Base-by-base conservation (phyloP, 495 filamentous ascomycete genomes). In the Staphylotrichum longicolle region DNA sequence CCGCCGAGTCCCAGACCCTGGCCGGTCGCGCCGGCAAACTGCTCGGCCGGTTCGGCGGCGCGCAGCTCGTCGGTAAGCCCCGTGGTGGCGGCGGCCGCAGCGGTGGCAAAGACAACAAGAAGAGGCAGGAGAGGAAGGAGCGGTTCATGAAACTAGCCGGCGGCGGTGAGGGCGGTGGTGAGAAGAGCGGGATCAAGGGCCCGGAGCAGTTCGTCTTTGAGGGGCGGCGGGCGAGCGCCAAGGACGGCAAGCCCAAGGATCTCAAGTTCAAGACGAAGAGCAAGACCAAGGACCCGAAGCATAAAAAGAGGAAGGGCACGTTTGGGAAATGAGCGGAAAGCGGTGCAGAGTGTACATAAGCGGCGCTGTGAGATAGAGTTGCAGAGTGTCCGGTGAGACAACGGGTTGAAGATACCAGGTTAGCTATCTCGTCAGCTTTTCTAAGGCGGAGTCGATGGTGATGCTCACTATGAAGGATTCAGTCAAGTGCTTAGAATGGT, bases 131-230 rank as follows among this genome's bases (percentile, higher is more conserved):
- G 32, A 55, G 47, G 37, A 58, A 70, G 33, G 63, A 68, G 39
- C 62, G 37, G 70, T 74, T 62, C 54, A 71, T 69, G 58, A 39
- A 33, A n/a, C 37, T 15, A 7, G 48, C 57, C 20, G 51, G 35
- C 3, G 52, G 33, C 2, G 39, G 5, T 2, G 57, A 27, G 20
- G 20, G 35, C 40, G 47, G 15, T 20, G 58, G 11, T 3, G 48
- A 47, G 56, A 54, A 39, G 34, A 60, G 60, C 42, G 53, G 37
- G 33, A 55, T 69, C 53, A 86, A 79, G 69, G 72, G 76, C 5
- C 85, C 86, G 3, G 85, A 91, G 76, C 77, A 80, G 4, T 80
- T 93, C 63, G 85, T 97, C 8, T 96, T 98, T 72, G 94, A 98
- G 72, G 94, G 94, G 4, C 85, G 90, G 68, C 83, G 94, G 55